A percentile compares a stretch with the other conserved stretches of the same genome.
phyloP scores from a whole-genome alignment of 139 green algal species.

The Trebouxia sp. region DNA sequence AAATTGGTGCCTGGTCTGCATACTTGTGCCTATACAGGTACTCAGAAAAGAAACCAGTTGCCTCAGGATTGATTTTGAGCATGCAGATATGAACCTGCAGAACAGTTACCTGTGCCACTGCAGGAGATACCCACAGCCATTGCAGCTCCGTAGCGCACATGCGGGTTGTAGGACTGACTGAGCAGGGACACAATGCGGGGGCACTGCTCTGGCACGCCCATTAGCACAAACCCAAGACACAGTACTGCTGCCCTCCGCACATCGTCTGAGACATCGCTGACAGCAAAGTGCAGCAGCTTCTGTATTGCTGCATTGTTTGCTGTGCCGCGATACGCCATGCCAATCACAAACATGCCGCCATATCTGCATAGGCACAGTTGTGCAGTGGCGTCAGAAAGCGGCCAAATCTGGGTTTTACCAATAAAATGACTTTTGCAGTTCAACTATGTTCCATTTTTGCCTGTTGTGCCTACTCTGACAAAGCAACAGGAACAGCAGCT shows the following conservation, averaged over 20 bases:
- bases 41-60: no score
- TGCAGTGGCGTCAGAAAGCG: no score
- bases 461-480: no score
- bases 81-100: not conserved
- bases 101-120: slow-evolving; percentile 70
- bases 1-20: no score
- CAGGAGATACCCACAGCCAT: slow-evolving; percentile 96
- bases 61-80: no score
- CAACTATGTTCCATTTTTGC: no score
- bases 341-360: slow-evolving; percentile 92
- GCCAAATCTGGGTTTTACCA: no score
- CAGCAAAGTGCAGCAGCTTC: slow-evolving; percentile 96
- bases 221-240: slow-evolving; percentile 95
- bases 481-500: no score
- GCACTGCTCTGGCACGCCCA: slow-evolving; percentile 76
- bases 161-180: slow-evolving; percentile 96
- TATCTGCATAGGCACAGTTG: slow-evolving; percentile 55
- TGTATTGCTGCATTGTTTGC: slow-evolving; percentile 94
- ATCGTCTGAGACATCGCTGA: slow-evolving; percentile 95
- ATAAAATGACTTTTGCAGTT: no score
- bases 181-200: slow-evolving; percentile 92
- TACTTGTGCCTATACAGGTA: no score
- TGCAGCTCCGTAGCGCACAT: slow-evolving; percentile 79
- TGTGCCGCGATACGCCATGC: slow-evolving; percentile 94
- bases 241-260: slow-evolving; percentile 89